These are phyloP conservation scores for Carnegiea gigantea DNA, from an alignment of 179 eudicot genomes.

Conservation along the genomic window DNA sequence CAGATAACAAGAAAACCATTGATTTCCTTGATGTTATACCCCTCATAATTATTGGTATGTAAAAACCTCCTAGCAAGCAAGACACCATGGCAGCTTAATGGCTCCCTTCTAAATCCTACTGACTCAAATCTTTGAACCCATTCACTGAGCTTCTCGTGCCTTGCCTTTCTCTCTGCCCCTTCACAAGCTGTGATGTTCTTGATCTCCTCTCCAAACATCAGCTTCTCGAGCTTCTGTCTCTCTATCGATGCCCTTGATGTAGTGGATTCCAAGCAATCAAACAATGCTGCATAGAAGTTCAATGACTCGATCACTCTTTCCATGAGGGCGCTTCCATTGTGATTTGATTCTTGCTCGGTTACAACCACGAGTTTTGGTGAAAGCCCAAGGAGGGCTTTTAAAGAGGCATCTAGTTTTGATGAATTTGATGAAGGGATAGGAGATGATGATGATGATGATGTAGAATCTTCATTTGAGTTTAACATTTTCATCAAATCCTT, in stretches of 20 bases:
- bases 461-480: conserved; percentile 2
- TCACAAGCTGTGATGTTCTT: conserved; percentile 69
- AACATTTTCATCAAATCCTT: too few species aligned
- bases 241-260: conserved; percentile 40
- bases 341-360: conserved; percentile 72
- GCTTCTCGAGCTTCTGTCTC: conserved; percentile 59
- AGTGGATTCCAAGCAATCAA: conserved; percentile 58
- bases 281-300: conserved; percentile 58
- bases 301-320: conserved; percentile 54
- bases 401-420: conserved; percentile 34
- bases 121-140: conserved; percentile 59
- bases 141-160: conserved; percentile 68
- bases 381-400: conserved; percentile 43
- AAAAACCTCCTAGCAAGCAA: conserved; percentile 49
- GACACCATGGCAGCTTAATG: conserved; percentile 47
- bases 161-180: conserved; percentile 51
- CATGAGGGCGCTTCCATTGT: conserved; percentile 38
- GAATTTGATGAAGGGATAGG: conserved; percentile 28
- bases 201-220: conserved; percentile 62
- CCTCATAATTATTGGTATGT: conserved; percentile 47
- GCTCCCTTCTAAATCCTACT: conserved; percentile 50
- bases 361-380: conserved; percentile 67
- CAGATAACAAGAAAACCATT: conserved; percentile 49
- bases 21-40: conserved; percentile 46
- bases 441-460: conserved; percentile 10